Base-by-base conservation (phyloP, 768 basidiomycete species). In the Tremella mesenterica region DNA sequence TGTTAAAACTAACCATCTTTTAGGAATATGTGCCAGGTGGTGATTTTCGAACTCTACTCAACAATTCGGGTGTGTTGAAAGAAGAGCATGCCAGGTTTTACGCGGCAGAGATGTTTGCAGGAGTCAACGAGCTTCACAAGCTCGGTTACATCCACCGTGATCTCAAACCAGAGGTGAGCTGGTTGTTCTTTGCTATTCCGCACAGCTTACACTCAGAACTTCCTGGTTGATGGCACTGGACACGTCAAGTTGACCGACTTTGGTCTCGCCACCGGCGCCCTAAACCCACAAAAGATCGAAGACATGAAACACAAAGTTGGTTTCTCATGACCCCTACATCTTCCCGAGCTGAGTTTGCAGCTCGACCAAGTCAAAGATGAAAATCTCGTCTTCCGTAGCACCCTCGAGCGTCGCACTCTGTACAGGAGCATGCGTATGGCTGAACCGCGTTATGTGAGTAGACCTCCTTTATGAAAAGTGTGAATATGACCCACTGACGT, bases 71-170 rank as follows among this genome's bases (percentile, higher is more conserved):
- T 27, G 90, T 97, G 1, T 79, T 99, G 54, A 93, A 96, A 71
- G 92, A 97, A 70, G 90, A 96, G 65, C 89, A 96, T 64, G 93
- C 95, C 1, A 79, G 85, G 51, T 97, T 92, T 72, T 99, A 99
- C 74, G 93, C 96, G 65, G 83, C 85, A 56, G 93, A 99, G 75
- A 99, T 99, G 95, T 96, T 97, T 69, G 84, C 83, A 20, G 85
- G 83, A 4, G 91, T 97, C 39, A 86, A 82, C 53, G 93, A 97
- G 71, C 77, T 97, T 29, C 95, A 99, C 75, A 92, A 91, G 71
- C 81, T 99, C 3, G 95, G 95, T 0, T 99, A 99, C 70, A 91
- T 99, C 53, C 95, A 97, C 76, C 88, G 93, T 53, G 93, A 97
- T 76, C 77, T 97, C 46, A 97, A 97, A 74, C 93, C 93, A 1